Base-by-base conservation (phyloP, 2,329 filamentous ascomycete species). In the Fusarium secorum region DNA sequence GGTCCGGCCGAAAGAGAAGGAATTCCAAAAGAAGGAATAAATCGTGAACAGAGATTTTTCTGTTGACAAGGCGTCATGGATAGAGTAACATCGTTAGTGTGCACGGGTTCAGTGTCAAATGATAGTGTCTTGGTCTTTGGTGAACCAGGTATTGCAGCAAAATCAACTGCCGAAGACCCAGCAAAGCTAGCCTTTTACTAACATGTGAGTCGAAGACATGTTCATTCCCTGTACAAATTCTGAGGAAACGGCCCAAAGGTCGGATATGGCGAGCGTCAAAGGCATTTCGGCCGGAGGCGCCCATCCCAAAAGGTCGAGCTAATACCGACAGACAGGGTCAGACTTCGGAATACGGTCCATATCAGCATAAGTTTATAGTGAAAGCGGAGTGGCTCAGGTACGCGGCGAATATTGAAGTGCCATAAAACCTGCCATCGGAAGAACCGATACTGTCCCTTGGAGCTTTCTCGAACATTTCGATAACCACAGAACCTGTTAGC, bases 381-480 rank as follows among this genome's bases (percentile, higher is more conserved):
- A 63, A 36, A 56, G 39, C 51, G 46, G 54, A 46, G 45, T 68
- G 54, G 60, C 56, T 61, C 64, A 71, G 68, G 60, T 32, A 56
- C 61, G 22, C n/a, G 46, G 46, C 20, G 38, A n/a, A 30, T 28
- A 51, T 44, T 48, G 36, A 58, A 68, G 42, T 68, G 44, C 41
- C 46, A 48, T 45, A 53, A 22, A 30, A 32, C 20, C 32, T 24
- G 33, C 36, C 33, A 17, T 35, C 69, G 61, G 69, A 48, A 66
- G 35, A 72, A 66, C 65, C 69, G 60, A 72, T 41, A 54, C 13
- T 32, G 58, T 60, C 65, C 44, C 46, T 63, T 33, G 35, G 52
- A 66, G 53, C 53, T 69, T 72, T 72, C 69, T 66, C 53, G 69
- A 72, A 72, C 69, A 41, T 48, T 70, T 70, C 56, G 53, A 66